A percentile compares a stretch with the other conserved stretches of the same genome.
Evolutionary conservation across 345 rosid genomes (phyloP).

Genomic region (Euphorbia lathyris): DNA sequence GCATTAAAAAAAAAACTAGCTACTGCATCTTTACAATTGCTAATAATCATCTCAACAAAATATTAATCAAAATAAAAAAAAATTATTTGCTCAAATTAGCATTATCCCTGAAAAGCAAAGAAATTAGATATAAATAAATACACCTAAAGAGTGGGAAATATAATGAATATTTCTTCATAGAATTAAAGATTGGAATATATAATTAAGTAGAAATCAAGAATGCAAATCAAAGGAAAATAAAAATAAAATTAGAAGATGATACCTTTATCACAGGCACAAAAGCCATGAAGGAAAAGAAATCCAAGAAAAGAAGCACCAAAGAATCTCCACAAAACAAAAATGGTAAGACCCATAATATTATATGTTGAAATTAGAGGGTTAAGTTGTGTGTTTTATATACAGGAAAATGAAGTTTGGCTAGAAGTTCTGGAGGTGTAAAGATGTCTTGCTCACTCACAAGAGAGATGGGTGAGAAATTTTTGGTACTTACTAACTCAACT

Average conservation of each 20-base stretch:
- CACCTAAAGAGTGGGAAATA: no score
- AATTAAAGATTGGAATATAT: no score
- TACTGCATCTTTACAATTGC: no score
- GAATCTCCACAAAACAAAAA: neutral
- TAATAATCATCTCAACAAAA: no score
- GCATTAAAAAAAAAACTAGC: no score
- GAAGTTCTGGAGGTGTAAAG: constrained; percentile 15
- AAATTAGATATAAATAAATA: no score
- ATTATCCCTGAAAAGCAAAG: no score
- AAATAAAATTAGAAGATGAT: neutral
- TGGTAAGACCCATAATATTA: neutral
- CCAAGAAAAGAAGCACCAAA: constrained; percentile 8
- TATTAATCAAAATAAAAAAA: no score
- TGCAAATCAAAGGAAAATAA: neutral
- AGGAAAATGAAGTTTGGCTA: constrained; percentile 3
- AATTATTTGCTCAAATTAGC: no score
- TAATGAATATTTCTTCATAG: no score
- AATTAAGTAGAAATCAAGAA: no score
- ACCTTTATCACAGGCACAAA: constrained; percentile 21
- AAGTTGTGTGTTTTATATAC: neutral
- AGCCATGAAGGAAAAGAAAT: constrained; percentile 14
- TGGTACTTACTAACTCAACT: neutral
- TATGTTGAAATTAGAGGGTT: neutral
- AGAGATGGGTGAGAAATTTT: neutral
- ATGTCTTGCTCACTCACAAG: constrained; percentile 1